phyloP scores from a whole-genome alignment of 164 flowering plant genomes.

The Hamamelis virginiana region DNA sequence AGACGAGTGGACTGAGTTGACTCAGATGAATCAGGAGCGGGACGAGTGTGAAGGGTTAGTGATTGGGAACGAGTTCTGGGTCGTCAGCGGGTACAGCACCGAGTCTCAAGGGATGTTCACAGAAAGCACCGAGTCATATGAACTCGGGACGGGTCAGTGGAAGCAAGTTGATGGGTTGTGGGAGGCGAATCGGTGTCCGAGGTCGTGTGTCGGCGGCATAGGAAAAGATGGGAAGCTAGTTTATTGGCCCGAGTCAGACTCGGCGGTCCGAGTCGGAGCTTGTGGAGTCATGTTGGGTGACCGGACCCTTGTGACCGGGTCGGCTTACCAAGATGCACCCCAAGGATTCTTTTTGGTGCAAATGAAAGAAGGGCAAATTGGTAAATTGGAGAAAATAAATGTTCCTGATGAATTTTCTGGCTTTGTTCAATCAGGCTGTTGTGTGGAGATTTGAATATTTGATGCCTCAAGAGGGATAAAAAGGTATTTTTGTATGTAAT shows the following conservation, averaged over 20 bases:
- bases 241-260: conserved; percentile 38
- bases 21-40: conserved; percentile 58
- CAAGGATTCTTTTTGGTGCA: conserved; percentile 34
- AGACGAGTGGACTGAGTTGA: conserved; percentile 72
- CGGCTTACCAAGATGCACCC: conserved; percentile 41
- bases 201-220: conserved; percentile 47
- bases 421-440: conserved; percentile 58
- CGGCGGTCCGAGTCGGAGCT: conserved; percentile 31
- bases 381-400: conserved; percentile 30
- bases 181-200: conserved; percentile 51
- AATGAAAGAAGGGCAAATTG: conserved; percentile 26
- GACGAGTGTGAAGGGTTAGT: conserved; percentile 84
- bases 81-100: conserved; percentile 78
- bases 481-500: neutral
- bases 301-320: conserved; percentile 33
- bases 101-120: conserved; percentile 66
- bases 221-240: conserved; percentile 39
- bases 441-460: conserved; percentile 49
- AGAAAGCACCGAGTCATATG: conserved; percentile 49
- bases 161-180: conserved; percentile 52
- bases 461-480: neutral
- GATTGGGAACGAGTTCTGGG: conserved; percentile 70
- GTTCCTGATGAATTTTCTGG: conserved; percentile 38
- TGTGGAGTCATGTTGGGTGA: conserved; percentile 32
- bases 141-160: conserved; percentile 48